A percentile compares a stretch with the other conserved stretches of the same genome.
Conservation (phyloP, 73 alveolate species). For the Blepharisma stoltei region DNA sequence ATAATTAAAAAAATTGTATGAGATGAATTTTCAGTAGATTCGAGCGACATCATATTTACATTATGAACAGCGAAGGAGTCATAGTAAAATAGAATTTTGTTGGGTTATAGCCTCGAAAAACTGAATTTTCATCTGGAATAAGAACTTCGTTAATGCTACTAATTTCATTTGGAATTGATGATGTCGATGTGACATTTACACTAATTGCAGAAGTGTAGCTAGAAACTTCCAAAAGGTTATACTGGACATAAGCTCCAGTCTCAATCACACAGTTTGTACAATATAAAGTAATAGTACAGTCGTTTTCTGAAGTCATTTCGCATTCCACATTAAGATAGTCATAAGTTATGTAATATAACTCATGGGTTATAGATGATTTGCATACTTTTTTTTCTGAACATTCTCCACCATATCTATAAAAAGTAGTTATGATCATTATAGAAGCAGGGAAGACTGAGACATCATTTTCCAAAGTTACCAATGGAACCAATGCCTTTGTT, state of each 20-base stretch:
- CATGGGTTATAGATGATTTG: not conserved
- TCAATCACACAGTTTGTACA: not conserved
- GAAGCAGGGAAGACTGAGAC: not conserved
- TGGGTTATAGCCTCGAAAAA: not conserved
- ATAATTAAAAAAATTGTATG: too few species aligned
- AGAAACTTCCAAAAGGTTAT: not conserved
- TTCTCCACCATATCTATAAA: not conserved
- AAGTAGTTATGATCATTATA: not conserved
- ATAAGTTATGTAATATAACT: too few species aligned
- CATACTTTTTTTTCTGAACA: not conserved
- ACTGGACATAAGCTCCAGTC: not conserved
- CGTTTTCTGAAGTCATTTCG: not conserved
- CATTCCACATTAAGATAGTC: not conserved
- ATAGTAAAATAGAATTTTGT: not conserved
- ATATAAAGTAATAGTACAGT: not conserved
- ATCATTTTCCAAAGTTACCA: conserved; percentile 16
- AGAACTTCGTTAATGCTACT: not conserved
- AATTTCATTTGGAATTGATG: not conserved
- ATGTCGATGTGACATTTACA: not conserved
- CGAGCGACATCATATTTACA: too few species aligned
- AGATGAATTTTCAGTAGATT: too few species aligned
- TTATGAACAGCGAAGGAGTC: not conserved
- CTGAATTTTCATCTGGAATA: not conserved
- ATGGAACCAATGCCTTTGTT: conserved; percentile 13
- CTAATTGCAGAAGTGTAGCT: conserved; percentile 1